Evolutionary conservation across 306 rosid genomes (phyloP).

Genomic region (Prinsepia uniflora): DNA sequence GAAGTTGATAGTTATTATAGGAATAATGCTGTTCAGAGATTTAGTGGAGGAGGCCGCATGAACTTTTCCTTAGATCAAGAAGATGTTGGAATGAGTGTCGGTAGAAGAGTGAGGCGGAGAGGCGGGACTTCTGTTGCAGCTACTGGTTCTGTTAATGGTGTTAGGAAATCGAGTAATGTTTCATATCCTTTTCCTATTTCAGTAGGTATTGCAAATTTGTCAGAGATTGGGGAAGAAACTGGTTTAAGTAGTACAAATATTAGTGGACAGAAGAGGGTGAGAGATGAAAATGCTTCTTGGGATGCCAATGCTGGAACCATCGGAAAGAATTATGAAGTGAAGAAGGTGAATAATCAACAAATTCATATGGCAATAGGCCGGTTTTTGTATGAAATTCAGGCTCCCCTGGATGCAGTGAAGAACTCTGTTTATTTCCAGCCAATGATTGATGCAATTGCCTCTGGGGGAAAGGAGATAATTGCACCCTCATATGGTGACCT

Average conservation of each 20-base stretch:
- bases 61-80: neutral
- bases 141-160: constrained; percentile 4
- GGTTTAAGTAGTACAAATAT: constrained; percentile 9
- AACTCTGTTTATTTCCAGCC: constrained; percentile 61
- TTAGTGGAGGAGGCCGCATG: neutral
- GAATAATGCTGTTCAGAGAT: neutral
- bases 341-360: constrained; percentile 27
- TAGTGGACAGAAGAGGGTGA: constrained; percentile 15
- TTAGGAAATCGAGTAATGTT: constrained; percentile 5
- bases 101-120: neutral
- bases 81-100: neutral
- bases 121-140: neutral
- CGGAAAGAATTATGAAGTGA: neutral
- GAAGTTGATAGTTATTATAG: neutral
- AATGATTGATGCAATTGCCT: constrained; percentile 62
- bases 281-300: constrained; percentile 7
- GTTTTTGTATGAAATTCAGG: constrained; percentile 68
- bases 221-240: constrained; percentile 21
- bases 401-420: constrained; percentile 64
- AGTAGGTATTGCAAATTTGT: constrained; percentile 1
- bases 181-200: constrained; percentile 10
- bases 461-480: constrained; percentile 32
- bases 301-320: constrained; percentile 15
- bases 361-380: constrained; percentile 66
- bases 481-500: constrained; percentile 60